These are phyloP conservation scores for Hirsutella rhossiliensis DNA, from an alignment of 2,329 filamentous ascomycete species.

Conservation along the genomic window DNA sequence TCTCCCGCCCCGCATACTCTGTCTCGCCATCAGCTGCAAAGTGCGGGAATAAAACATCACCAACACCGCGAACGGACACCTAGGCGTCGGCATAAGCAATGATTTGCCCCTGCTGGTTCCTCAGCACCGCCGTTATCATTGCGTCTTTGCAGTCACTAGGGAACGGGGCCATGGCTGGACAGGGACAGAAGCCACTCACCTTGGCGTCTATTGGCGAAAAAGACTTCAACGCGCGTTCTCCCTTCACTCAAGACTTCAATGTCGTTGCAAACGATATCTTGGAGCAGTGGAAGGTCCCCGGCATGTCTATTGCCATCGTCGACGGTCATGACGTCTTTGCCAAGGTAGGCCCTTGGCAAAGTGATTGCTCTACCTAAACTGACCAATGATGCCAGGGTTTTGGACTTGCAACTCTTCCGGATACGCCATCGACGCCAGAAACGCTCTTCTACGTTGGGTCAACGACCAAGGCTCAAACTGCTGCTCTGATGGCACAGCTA, in stretches of 20 bases:
- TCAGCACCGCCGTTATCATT: too few species aligned
- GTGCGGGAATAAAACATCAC: too few species aligned
- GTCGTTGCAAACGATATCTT: conserved; percentile 6
- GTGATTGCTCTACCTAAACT: neutral
- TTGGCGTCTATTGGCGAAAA: too few species aligned
- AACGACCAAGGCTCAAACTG: conserved; percentile 43
- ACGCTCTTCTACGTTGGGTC: conserved; percentile 44
- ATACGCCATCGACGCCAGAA: conserved; percentile 26
- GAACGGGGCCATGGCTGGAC: too few species aligned
- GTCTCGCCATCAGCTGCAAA: too few species aligned
- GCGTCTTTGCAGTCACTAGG: too few species aligned
- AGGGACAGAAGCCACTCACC: too few species aligned
- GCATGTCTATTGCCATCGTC: conserved; percentile 15
- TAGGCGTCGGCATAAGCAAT: too few species aligned
- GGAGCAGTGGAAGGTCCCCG: conserved; percentile 14
- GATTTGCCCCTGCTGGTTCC: too few species aligned
- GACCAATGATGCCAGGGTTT: conserved; percentile 12
- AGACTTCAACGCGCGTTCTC: neutral
- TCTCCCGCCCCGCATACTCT: too few species aligned
- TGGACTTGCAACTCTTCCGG: conserved; percentile 17
- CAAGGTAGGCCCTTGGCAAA: conserved; percentile 5
- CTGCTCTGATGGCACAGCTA: conserved; percentile 35
- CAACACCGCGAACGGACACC: too few species aligned
- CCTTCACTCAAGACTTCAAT: conserved; percentile 1
- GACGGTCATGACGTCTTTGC: conserved; percentile 13